Base-by-base conservation (phyloP, 176 grass and related monocot genomes). In the Stipa capillata region DNA sequence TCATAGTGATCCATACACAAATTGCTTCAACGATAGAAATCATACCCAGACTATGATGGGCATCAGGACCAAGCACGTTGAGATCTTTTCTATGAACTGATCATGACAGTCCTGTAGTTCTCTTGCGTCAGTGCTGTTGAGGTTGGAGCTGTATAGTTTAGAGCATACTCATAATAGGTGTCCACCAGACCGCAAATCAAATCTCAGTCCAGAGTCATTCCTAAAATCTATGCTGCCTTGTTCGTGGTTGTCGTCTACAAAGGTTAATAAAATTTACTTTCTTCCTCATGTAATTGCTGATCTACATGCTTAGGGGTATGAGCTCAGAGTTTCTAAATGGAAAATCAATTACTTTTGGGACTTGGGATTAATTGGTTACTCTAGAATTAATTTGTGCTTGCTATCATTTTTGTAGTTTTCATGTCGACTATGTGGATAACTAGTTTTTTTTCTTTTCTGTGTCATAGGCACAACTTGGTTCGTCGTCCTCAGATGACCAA, bases 401-500 rank as follows among this genome's bases (percentile, higher is more conserved):
- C 2, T 7, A 27, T 63, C 5, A 51, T 50, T 57, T 57, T 11
- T 67, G 6, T 35, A 61, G 23, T 15, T 67, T 80, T 43, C 16
- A 58, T 21, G 35, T 28, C 12, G 20, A 75, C 28, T 57, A 47
- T 59, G 34, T 58, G 15, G 18, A 41, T 74, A 6, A 44, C 65
- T 37, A 55, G 8, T 73, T 64, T 9, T 45, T 57, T 72, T 23
- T 48, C 2, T 60, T 2, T 80, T 43, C 65, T 1, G 57, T 61
- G n/a, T n/a, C n/a, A n/a, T 47, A 97, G 90, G 90, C 83, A 14
- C 93, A 85, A 27, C 54, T 97, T 89, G 85, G 90, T 43, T 92
- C 88, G 36, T 82, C 90, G 71, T 92, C 93, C 65, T 84, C 90
- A 27, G 90, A 90, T 18, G 85, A 87, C 39, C 93, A 89, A 49